phyloP scores from a whole-genome alignment of 164 flowering plant species.

The Vitis cinerea region DNA sequence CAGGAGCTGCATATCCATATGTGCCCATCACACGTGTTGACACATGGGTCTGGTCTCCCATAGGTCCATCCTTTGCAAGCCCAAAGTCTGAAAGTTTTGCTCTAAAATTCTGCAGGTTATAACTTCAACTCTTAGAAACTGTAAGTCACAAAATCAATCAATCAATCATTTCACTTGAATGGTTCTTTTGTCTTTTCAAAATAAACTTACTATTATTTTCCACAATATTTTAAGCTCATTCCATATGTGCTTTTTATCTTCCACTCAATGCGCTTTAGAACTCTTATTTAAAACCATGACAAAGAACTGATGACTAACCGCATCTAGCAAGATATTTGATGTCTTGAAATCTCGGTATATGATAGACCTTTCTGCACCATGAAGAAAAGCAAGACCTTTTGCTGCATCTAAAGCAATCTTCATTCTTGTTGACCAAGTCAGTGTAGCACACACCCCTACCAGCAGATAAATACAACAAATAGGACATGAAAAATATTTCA shows the following conservation, averaged over 20 bases:
- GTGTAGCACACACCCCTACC: slow-evolving; percentile 61
- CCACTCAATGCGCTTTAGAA: too few relatives aligned
- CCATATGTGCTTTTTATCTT: too few relatives aligned
- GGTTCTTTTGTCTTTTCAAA: too few relatives aligned
- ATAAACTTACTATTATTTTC: too few relatives aligned
- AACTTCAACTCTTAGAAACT: neutral
- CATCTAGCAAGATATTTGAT: slow-evolving; percentile 85
- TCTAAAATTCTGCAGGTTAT: slow-evolving; percentile 61
- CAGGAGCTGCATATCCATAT: slow-evolving; percentile 97
- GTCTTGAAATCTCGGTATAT: slow-evolving; percentile 96
- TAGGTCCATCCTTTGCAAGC: slow-evolving; percentile 94
- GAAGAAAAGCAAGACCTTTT: slow-evolving; percentile 93
- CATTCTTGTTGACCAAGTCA: slow-evolving; percentile 85
- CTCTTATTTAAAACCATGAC: neutral
- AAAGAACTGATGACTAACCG: slow-evolving; percentile 39
- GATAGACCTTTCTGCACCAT: slow-evolving; percentile 74
- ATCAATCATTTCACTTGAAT: neutral
- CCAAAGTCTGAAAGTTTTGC: slow-evolving; percentile 98
- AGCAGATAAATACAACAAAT: slow-evolving; percentile 1
- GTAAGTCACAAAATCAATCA: too few relatives aligned
- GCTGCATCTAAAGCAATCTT: slow-evolving; percentile 93
- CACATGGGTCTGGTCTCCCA: slow-evolving; percentile 97
- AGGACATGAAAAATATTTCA: too few relatives aligned
- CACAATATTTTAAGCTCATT: too few relatives aligned
- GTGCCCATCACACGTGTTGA: slow-evolving; percentile 97